These are phyloP conservation scores for Skeletonema potamos DNA, from an alignment of 108 stramenopile species.

Conservation along the genomic window DNA sequence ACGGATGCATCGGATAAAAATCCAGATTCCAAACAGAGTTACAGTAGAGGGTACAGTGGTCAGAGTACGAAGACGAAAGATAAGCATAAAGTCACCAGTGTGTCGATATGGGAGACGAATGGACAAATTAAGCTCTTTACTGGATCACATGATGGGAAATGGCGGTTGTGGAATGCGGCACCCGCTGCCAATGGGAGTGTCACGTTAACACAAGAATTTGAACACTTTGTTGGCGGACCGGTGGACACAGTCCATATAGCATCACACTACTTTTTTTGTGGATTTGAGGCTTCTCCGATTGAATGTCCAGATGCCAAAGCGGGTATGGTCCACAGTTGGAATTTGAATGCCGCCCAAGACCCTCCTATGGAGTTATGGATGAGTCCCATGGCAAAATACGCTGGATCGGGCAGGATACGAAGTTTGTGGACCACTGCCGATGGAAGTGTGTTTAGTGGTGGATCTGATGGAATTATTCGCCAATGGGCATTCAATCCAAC, in stretches of 20 bases:
- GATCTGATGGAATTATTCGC: conserved; percentile 67
- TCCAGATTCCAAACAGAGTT: conserved; percentile 22
- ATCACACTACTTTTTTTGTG: conserved; percentile 76
- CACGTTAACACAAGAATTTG: conserved; percentile 69
- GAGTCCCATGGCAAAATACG: conserved; percentile 64
- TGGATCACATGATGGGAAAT: conserved; percentile 81
- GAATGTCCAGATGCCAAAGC: conserved; percentile 56
- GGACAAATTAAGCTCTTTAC: conserved; percentile 83
- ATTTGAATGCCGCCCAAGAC: conserved; percentile 60
- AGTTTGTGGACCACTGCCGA: conserved; percentile 58
- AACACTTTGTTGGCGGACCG: conserved; percentile 76
- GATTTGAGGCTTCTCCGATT: conserved; percentile 64
- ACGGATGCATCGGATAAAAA: conserved; percentile 63
- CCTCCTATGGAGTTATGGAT: conserved; percentile 85
- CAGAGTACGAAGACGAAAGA: conserved; percentile 20
- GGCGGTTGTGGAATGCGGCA: conserved; percentile 77
- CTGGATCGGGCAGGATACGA: conserved; percentile 53
- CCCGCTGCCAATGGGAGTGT: conserved; percentile 29
- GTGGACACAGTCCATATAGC: conserved; percentile 63
- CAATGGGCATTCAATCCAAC: conserved; percentile 66
- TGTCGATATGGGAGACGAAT: conserved; percentile 77
- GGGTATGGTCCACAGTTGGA: conserved; percentile 87
- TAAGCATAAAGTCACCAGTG: conserved; percentile 56
- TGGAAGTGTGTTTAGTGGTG: conserved; percentile 61
- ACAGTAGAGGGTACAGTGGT: conserved; percentile 19